Conservation (phyloP, 345 rosid genomes). For the Salix viminalis region DNA sequence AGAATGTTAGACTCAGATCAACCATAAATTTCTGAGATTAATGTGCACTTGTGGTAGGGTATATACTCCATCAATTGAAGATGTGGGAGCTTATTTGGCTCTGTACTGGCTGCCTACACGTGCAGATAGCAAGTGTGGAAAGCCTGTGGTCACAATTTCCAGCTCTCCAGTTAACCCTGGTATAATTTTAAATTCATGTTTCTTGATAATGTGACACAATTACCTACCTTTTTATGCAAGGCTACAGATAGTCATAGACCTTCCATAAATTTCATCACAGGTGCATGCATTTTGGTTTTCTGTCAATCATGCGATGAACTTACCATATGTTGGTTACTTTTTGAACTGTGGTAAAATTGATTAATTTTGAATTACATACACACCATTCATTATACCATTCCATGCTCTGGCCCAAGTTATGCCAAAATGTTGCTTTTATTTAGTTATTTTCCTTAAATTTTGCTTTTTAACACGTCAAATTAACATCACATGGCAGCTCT, state of each 20-base stretch:
- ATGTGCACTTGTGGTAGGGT: conserved; percentile 40
- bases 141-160: conserved; percentile 67
- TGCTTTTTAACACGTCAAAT: conserved; percentile 19
- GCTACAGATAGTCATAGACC: not conserved
- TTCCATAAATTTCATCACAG: not conserved
- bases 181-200: conserved; percentile 15
- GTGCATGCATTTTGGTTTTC: not conserved
- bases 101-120: conserved; percentile 84
- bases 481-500: conserved; percentile 52
- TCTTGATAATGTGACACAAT: not conserved
- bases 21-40: not conserved
- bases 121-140: conserved; percentile 78
- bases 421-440: not conserved
- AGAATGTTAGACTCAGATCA: not conserved
- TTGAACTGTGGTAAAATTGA: not conserved
- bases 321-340: not conserved
- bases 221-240: not conserved
- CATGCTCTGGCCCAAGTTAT: not conserved
- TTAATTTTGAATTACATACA: not conserved
- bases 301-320: not conserved
- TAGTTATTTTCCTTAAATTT: not conserved
- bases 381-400: not conserved
- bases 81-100: conserved; percentile 75
- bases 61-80: conserved; percentile 82
- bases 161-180: conserved; percentile 79